Evolutionary conservation across 495 filamentous ascomycete species (phyloP), one percentile per base, ranked within the genome.

Genomic region (Podospora bellae-mahoneyi): DNA sequence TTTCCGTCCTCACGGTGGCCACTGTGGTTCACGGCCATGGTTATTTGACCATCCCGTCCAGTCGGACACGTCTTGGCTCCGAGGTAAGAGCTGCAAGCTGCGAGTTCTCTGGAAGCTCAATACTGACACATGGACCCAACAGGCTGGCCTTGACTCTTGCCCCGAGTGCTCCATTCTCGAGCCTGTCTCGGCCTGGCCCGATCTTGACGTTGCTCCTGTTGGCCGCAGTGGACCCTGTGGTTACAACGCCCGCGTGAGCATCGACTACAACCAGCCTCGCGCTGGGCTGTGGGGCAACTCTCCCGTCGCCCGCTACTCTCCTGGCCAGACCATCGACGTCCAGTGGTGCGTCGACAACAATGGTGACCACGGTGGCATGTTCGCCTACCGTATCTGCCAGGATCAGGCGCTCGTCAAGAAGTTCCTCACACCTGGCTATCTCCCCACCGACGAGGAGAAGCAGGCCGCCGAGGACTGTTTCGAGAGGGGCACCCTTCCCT

Each of bases 281-380:
- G 64, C 62, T 1, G 60, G 61, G n/a, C 32, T 77, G 71, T 87
- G 84, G 84, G 85, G 85, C 13, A 78, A 72, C 19, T 44, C 72
- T 0, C 72, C 79, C 0, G 83, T 85, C 0, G 80, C 75, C 2
- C 83, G 78, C 0, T 87, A 85, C 73, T 74, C 73, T 5, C 75
- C 81, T 0, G 82, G 82, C n/a, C 73, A 84, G 2, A 66, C 75
- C 4, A 74, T 86, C 15, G 79, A 84, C 27, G 84, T 87, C 5
- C 71, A 85, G 73, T 87, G 85, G 84, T 87, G 85, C 65, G 81
- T 86, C 27, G 85, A 87, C 69, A 69, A 85, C 77, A 87, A 86
- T 75, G 85, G 85, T 1, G 85, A 87, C 74, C 85, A 87, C 71
- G 84, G 85, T 34, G 85, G 85, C 72, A 86, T 87, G 84, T 87